Conservation (phyloP, 805 yeast species). For the Candida chauliodis region DNA sequence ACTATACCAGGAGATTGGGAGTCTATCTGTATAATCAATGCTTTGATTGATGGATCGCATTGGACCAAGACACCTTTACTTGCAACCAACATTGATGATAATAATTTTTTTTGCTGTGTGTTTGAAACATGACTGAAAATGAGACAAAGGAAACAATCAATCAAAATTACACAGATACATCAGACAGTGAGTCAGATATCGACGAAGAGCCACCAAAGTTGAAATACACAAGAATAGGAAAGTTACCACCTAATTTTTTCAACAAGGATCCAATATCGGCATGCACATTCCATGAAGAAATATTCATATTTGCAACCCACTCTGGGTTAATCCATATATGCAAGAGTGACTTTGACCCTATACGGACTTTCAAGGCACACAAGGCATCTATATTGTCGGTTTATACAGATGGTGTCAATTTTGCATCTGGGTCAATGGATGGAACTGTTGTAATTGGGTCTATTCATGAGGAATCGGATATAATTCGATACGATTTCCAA, state of each 20-base stretch:
- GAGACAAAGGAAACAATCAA: not conserved
- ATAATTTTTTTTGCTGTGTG: not conserved
- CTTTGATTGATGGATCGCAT: slow-evolving; percentile 90
- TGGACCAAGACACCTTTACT: slow-evolving; percentile 41
- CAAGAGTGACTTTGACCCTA: slow-evolving; percentile 51
- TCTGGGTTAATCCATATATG: slow-evolving; percentile 77
- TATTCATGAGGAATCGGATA: slow-evolving; percentile 55
- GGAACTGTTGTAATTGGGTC: slow-evolving; percentile 88
- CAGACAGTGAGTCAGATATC: not conserved
- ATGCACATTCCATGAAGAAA: slow-evolving; percentile 53
- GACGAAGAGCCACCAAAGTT: slow-evolving; percentile 60
- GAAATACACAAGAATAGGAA: slow-evolving; percentile 65
- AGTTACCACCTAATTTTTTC: slow-evolving; percentile 70
- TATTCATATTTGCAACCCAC: slow-evolving; percentile 84
- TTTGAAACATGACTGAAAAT: not conserved
- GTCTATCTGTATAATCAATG: slow-evolving; percentile 81
- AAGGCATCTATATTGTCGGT: slow-evolving; percentile 77
- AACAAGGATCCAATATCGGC: slow-evolving; percentile 75
- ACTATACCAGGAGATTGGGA: slow-evolving; percentile 67
- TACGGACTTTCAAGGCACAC: slow-evolving; percentile 80
- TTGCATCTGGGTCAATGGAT: slow-evolving; percentile 90
- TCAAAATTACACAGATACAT: not conserved
- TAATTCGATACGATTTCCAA: slow-evolving; percentile 74
- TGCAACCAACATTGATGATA: slow-evolving; percentile 37
- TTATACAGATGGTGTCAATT: slow-evolving; percentile 65